These are phyloP conservation scores for Phytophthora nicotianae DNA, from an alignment of 352 stramenopile species.

Conservation along the genomic window DNA sequence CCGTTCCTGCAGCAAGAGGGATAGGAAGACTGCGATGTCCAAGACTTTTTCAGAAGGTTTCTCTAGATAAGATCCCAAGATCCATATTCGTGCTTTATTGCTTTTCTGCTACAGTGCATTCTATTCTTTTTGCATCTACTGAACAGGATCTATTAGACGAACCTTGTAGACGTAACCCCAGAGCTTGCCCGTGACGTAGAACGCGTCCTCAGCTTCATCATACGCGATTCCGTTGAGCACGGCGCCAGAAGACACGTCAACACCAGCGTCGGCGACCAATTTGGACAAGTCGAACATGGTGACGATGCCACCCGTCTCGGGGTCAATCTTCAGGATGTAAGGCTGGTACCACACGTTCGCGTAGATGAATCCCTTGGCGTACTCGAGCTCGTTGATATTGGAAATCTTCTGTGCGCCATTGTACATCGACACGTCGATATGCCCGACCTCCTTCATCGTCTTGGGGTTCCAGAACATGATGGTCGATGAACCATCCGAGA, in stretches of 20 bases:
- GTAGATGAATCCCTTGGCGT: slow-evolving; percentile 91
- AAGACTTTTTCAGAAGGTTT: slow-evolving; percentile 11
- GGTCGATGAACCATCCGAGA: slow-evolving; percentile 90
- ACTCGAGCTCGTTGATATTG: slow-evolving; percentile 95
- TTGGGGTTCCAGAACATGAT: slow-evolving; percentile 92
- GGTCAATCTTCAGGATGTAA: slow-evolving; percentile 93
- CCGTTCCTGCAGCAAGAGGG: slow-evolving; percentile 90
- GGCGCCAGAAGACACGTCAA: slow-evolving; percentile 51
- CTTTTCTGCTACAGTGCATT: slow-evolving; percentile 9
- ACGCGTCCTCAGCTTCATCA: slow-evolving; percentile 84
- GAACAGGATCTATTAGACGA: slow-evolving; percentile 54
- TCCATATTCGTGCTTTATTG: slow-evolving; percentile 25
- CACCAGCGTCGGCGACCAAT: slow-evolving; percentile 65
- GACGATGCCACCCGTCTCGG: slow-evolving; percentile 77
- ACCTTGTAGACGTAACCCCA: slow-evolving; percentile 94
- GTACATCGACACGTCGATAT: slow-evolving; percentile 66
- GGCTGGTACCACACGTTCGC: slow-evolving; percentile 96
- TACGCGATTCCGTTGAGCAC: slow-evolving; percentile 96
- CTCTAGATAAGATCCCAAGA: slow-evolving; percentile 31
- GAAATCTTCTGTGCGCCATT: slow-evolving; percentile 45
- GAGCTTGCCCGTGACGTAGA: slow-evolving; percentile 94
- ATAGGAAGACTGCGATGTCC: slow-evolving; percentile 21
- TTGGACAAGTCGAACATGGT: slow-evolving; percentile 88
- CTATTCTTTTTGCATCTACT: slow-evolving; percentile 25
- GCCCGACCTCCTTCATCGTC: slow-evolving; percentile 76